Base-by-base conservation (phyloP, 2,329 filamentous ascomycete species). In the Pseudogymnoascus sp. region DNA sequence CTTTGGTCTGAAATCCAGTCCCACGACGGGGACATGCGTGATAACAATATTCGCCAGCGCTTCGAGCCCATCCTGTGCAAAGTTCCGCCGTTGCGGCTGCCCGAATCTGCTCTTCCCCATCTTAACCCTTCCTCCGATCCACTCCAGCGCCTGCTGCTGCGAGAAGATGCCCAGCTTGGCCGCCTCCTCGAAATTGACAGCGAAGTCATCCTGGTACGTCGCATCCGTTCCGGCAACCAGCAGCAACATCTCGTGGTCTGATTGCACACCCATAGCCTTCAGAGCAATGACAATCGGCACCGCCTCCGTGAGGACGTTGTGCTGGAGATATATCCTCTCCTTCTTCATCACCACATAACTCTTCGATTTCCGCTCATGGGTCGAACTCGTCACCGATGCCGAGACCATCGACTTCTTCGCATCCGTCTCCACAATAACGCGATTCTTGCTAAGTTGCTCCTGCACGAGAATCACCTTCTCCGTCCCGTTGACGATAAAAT, bases 391-490 rank as follows among this genome's bases (percentile, higher is more conserved):
- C 31, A 97, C 94, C 1, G 94, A 97, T 38, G 95, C 94, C 68
- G 93, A 91, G 63, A 97, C 93, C 66, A 96, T 87, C 64, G 90
- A 90, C 76, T 97, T 97, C 78, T 96, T 96, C 61, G 88, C 83
- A 70, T 93, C 90, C 62, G 91, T 88, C 76, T 99, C 95, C 14
- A 99, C 93, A 73, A 99, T 97, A 71, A 99, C 90, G 78, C 94
- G 87, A 76, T 99, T 99, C 83, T 99, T 99, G 82, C 94, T 99
- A 72, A 99, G 80, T 77, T 99, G 94, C 73, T 99, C 95, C 75
- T 99, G 94, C 12, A 99, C 95, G 45, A 99, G 79, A 72, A 99
- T 99, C 69, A 99, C 94, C 79, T 99, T 99, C 75, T 99, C 94
- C 19, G 95, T 97, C 55, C 94, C 94, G 70, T 93, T 91, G 68